Evolutionary conservation across 2,329 filamentous ascomycete genomes (phyloP).

Genomic region (Apiospora koreana): DNA sequence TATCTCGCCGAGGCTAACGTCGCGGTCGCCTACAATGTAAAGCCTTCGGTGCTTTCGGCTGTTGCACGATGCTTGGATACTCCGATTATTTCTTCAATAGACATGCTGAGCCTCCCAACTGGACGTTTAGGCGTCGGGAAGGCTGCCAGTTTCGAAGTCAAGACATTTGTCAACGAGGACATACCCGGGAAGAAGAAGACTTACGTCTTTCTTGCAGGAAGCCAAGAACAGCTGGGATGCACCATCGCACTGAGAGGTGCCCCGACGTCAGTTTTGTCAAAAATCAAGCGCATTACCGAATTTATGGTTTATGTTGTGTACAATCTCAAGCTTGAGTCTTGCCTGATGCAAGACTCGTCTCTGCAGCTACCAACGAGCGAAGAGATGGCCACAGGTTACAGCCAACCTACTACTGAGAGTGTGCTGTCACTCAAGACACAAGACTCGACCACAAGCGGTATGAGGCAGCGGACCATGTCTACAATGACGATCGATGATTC

Average conservation of each 20-base stretch:
- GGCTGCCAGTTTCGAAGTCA: constrained; percentile 89
- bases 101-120: constrained; percentile 76
- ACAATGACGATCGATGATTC: constrained; percentile 23
- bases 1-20: constrained; percentile 87
- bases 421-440: constrained; percentile 34
- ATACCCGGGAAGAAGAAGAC: constrained; percentile 81
- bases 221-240: constrained; percentile 85
- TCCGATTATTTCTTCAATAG: constrained; percentile 89
- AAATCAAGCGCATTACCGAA: constrained; percentile 90
- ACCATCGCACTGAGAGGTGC: constrained; percentile 90
- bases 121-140: constrained; percentile 74
- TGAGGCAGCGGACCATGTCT: constrained; percentile 23
- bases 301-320: constrained; percentile 99
- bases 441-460: constrained; percentile 17
- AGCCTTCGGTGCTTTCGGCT: constrained; percentile 91
- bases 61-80: constrained; percentile 92
- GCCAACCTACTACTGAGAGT: constrained; percentile 38
- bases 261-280: constrained; percentile 67
- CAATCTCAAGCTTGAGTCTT: constrained; percentile 94
- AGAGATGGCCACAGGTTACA: constrained; percentile 43
- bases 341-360: constrained; percentile 89
- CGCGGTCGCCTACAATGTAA: constrained; percentile 94
- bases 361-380: constrained; percentile 73
- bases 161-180: constrained; percentile 84
- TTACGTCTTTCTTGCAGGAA: constrained; percentile 93